Base-by-base conservation (phyloP, 768 basidiomycete genomes). In the Tricholoma hemisulphureum region DNA sequence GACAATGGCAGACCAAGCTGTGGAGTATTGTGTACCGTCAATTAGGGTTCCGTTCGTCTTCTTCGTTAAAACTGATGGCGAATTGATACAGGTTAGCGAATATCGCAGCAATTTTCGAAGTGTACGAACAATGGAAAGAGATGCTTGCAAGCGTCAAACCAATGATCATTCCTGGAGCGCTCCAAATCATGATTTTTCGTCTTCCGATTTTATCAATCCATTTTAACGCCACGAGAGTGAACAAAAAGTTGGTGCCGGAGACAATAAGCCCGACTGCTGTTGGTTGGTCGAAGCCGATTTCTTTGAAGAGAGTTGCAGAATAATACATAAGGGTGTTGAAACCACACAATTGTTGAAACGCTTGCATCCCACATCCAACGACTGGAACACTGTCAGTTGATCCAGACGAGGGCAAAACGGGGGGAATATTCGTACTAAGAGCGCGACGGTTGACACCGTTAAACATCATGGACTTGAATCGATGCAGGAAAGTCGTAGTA, bases 241-340 rank as follows among this genome's bases (percentile, higher is more conserved):
- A 91, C 48, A 89, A 63, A 68, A 90, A 91, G 71, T 91, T 91
- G 24, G 89, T 90, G 6, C 86, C 85, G 0, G 89, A 87, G 28
- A 92, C 77, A 64, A 91, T 87, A 28, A 91, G 80, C 0, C 90
- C 89, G 26, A 91, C 88, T 0, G 89, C 89, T 2, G 89, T 91
- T 0, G 91, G 87, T 65, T 93, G 87, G 66, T 88, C 75, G 73
- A 93, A 93, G 0, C 91, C 91, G 50, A 93, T 88, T 61, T 85
- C 79, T 62, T 87, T 82, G 76, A 93, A 93, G 11, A 93, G 78
- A 0, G 89, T 90, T 3, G 90, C 87, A 20, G 87, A 87, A 66
- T 87, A 86, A 64, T 81, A 84, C 82, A 85, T 84, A 57, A 91
- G 79, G 0, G 91, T 90, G 65, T 93, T 92, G 77, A 91, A 92